Percentiles rank a stretch among this genome's conserved stretches.
Evolutionary conservation across 108 stramenopile species (phyloP).

Genomic region (Hondaea fermentalgiana): DNA sequence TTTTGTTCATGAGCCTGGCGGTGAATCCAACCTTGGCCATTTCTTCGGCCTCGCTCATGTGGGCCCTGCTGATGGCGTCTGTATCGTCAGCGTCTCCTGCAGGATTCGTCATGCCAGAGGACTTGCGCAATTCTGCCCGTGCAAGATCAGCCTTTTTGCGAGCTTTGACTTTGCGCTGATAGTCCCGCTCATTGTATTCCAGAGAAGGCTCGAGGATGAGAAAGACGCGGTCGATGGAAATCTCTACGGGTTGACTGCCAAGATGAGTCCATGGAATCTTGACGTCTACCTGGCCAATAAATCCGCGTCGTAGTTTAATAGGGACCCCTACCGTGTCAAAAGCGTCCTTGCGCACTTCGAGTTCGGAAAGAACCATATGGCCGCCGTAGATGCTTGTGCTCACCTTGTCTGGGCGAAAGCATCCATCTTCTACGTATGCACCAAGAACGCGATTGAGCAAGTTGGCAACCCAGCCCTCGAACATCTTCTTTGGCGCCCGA

Average conservation of each 20-base stretch:
- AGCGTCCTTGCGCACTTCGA: not conserved
- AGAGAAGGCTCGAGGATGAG: not conserved
- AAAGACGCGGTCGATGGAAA: constrained; percentile 1
- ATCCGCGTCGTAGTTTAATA: not conserved
- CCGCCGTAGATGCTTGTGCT: not conserved
- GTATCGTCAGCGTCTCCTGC: not conserved
- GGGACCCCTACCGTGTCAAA: not conserved
- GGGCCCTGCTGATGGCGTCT: not conserved
- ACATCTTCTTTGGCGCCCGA: not conserved
- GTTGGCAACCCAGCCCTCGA: constrained; percentile 11
- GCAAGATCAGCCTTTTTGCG: not conserved
- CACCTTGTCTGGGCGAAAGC: not conserved
- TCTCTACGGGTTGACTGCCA: not conserved
- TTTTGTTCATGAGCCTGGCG: constrained; percentile 1
- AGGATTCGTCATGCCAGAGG: not conserved
- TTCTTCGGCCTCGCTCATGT: not conserved
- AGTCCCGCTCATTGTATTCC: not conserved
- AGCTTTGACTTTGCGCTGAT: not conserved
- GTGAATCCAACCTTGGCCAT: not conserved
- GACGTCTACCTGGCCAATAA: constrained; percentile 6
- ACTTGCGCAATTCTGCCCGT: not conserved
- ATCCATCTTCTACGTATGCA: not conserved
- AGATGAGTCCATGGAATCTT: constrained; percentile 12
- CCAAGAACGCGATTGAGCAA: not conserved
- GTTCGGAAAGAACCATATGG: not conserved